Evolutionary conservation across 2,329 filamentous ascomycete genomes (phyloP).

Genomic region (Colletotrichum liriopes): DNA sequence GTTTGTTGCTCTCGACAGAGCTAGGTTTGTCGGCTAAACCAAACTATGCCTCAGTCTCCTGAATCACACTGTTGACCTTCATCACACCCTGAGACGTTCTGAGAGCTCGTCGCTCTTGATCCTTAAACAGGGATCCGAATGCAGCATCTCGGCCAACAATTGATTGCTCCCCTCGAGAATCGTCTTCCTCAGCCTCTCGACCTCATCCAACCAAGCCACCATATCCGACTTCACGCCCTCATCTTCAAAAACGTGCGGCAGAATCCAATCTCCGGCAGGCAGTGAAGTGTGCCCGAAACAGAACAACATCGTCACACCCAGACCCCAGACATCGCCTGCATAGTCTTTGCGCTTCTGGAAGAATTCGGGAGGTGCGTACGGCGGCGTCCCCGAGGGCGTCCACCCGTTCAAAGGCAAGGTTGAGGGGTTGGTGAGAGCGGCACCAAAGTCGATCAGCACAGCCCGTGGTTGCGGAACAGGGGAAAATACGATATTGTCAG

Average conservation of each 20-base stretch:
- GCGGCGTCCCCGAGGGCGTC: constrained; percentile 8
- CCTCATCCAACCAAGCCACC: background rate
- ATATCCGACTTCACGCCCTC: background rate
- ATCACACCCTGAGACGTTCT: background rate
- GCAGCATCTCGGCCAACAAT: background rate
- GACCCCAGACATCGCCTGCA: background rate
- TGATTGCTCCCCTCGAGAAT: no score
- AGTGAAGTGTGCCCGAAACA: background rate
- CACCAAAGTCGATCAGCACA: constrained; percentile 13
- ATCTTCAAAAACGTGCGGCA: background rate
- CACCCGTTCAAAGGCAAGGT: background rate
- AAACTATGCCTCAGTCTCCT: background rate
- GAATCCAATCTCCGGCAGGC: background rate
- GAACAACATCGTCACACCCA: background rate
- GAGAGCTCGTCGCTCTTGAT: background rate
- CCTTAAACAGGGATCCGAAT: background rate
- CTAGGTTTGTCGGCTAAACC: no score
- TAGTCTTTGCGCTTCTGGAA: background rate
- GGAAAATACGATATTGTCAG: constrained; percentile 6
- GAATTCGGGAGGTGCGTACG: constrained; percentile 15
- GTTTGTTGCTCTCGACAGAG: no score
- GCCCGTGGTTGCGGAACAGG: background rate
- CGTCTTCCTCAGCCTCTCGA: background rate
- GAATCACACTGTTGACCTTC: background rate
- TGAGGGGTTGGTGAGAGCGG: background rate